Evolutionary conservation across 2,329 filamentous ascomycete species (phyloP).

Genomic region (Rhytidhysteron rufulum): DNA sequence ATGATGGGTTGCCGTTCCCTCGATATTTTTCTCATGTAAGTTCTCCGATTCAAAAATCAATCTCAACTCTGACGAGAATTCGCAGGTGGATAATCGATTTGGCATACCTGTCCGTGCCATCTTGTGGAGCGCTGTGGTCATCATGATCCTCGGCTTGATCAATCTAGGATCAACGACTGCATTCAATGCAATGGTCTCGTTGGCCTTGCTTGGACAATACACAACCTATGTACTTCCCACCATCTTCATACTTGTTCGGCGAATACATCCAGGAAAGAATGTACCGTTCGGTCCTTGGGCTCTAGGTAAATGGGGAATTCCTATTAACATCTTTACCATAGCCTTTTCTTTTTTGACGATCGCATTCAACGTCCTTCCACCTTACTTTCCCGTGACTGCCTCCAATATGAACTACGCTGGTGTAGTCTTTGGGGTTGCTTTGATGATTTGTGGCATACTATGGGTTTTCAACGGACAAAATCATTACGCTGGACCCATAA

Average conservation of each 20-base stretch:
- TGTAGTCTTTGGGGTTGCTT: no score
- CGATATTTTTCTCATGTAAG: neutral
- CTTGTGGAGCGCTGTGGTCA: conserved; percentile 11
- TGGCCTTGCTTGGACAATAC: neutral
- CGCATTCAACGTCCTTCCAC: conserved; percentile 22
- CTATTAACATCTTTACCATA: conserved; percentile 12
- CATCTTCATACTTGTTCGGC: conserved; percentile 7
- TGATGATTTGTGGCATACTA: no score
- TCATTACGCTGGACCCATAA: no score
- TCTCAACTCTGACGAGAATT: conserved; percentile 27
- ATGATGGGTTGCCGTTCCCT: conserved; percentile 40
- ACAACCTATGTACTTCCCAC: neutral
- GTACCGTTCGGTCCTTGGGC: conserved; percentile 2
- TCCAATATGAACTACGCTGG: conserved; percentile 7
- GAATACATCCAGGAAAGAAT: neutral
- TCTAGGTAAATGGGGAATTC: conserved; percentile 4
- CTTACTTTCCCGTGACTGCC: neutral
- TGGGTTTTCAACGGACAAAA: no score
- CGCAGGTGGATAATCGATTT: no score
- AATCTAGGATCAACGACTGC: conserved; percentile 38
- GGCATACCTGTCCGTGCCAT: neutral
- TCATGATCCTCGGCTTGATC: conserved; percentile 40
- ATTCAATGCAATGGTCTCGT: conserved; percentile 1
- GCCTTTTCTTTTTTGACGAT: conserved; percentile 25
- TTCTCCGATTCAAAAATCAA: no score